Conservation (phyloP, 306 rosid species). For the Trifolium fragiferum region DNA sequence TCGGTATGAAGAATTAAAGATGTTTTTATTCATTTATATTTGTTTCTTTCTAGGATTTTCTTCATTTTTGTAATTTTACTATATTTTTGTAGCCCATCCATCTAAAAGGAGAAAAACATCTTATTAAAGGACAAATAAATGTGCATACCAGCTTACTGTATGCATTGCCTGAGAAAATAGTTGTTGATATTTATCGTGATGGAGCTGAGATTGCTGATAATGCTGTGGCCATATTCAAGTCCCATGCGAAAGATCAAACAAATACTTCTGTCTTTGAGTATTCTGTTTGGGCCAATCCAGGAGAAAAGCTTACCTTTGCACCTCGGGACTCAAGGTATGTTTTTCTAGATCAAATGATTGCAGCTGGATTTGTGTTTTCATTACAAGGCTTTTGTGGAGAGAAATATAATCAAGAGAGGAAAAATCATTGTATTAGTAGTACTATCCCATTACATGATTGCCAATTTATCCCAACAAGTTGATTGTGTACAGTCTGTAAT, state of each 20-base stretch:
- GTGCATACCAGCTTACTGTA: conserved; percentile 61
- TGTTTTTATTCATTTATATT: conserved; percentile 6
- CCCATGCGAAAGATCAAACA: conserved; percentile 56
- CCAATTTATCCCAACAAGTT: conserved; percentile 5
- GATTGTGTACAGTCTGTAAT: conserved; percentile 25
- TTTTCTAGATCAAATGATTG: conserved; percentile 34
- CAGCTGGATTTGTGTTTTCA: conserved; percentile 27
- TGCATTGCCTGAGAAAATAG: conserved; percentile 68
- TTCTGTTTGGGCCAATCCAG: conserved; percentile 77
- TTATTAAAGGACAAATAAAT: conserved; percentile 78
- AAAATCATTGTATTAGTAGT: background rate
- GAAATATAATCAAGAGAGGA: conserved; percentile 32
- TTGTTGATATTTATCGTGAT: conserved; percentile 63
- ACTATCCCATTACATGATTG: conserved; percentile 18
- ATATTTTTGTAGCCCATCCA: conserved; percentile 65
- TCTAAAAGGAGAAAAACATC: conserved; percentile 87
- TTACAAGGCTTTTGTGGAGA: conserved; percentile 11
- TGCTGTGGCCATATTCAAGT: conserved; percentile 56
- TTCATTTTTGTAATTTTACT: conserved; percentile 16
- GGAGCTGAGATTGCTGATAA: conserved; percentile 54
- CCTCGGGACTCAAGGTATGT: conserved; percentile 83
- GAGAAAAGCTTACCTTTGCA: conserved; percentile 75
- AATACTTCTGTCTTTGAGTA: conserved; percentile 63
- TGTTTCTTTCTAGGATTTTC: conserved; percentile 21
- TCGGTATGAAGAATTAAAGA: conserved; percentile 54